These are phyloP conservation scores for Coniferiporia sulphurascens DNA, from an alignment of 1,284 basidiomycete genomes.

Conservation along the genomic window DNA sequence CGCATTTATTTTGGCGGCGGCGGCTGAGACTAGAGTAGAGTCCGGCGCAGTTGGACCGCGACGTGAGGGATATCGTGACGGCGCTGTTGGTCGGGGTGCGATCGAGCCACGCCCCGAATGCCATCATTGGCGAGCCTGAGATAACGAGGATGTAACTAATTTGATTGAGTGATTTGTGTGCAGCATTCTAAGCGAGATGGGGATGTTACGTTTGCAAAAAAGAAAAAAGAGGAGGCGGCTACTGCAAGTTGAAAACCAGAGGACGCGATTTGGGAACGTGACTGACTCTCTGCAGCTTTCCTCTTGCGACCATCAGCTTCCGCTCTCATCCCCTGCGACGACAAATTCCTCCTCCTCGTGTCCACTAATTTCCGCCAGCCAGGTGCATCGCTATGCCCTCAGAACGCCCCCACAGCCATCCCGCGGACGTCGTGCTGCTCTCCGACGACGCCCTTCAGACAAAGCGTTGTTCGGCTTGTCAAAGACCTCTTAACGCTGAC, in stretches of 20 bases:
- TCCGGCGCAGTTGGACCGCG: no score
- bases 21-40: no score
- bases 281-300: neutral
- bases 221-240: no score
- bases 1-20: no score
- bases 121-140: no score
- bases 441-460: conserved; percentile 19
- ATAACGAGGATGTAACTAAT: no score
- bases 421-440: conserved; percentile 21
- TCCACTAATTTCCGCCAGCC: conserved; percentile 14
- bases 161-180: no score
- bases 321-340: neutral
- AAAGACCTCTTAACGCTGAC: conserved; percentile 20
- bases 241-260: neutral
- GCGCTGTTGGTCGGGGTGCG: no score
- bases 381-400: conserved; percentile 28
- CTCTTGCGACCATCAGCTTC: neutral
- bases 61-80: no score
- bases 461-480: conserved; percentile 24
- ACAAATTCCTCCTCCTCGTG: conserved; percentile 17
- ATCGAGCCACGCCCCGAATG: no score
- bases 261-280: neutral
- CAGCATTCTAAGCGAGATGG: no score
- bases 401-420: conserved; percentile 25
- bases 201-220: no score